Conservation (phyloP, 768 basidiomycete species). For the Suillus brevipes region DNA sequence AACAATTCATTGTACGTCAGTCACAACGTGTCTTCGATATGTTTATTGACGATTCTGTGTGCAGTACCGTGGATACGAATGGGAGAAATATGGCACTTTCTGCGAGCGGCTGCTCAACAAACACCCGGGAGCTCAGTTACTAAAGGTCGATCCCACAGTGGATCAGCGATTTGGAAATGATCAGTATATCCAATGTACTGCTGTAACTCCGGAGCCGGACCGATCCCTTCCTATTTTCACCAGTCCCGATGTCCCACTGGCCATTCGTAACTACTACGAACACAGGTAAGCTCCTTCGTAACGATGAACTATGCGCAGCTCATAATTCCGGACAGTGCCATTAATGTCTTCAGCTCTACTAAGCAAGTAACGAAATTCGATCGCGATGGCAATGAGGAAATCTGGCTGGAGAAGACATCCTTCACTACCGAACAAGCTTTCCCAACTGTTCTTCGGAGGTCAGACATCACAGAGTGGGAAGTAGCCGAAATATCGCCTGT, state of each 20-base stretch:
- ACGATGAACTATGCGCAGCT: not conserved
- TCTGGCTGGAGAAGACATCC: slow-evolving; percentile 88
- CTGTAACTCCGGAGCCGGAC: slow-evolving; percentile 85
- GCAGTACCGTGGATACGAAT: slow-evolving; percentile 91
- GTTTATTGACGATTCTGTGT: slow-evolving; percentile 6
- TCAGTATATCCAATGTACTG: slow-evolving; percentile 87
- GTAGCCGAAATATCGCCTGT: slow-evolving; percentile 82
- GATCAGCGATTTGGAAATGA: slow-evolving; percentile 78
- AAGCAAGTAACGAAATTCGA: slow-evolving; percentile 65
- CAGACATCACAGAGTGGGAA: slow-evolving; percentile 74
- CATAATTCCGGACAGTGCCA: slow-evolving; percentile 52
- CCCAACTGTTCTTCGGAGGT: slow-evolving; percentile 88
- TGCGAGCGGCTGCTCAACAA: slow-evolving; percentile 92
- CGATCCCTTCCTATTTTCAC: slow-evolving; percentile 74
- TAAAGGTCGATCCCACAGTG: slow-evolving; percentile 77
- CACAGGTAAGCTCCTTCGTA: slow-evolving; percentile 54
- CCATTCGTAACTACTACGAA: slow-evolving; percentile 85
- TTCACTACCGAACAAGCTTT: slow-evolving; percentile 86
- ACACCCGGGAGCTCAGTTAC: slow-evolving; percentile 79
- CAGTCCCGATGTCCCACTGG: slow-evolving; percentile 77
- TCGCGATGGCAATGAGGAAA: slow-evolving; percentile 67
- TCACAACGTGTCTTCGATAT: not conserved
- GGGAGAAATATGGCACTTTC: slow-evolving; percentile 90
- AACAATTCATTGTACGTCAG: slow-evolving; percentile 82
- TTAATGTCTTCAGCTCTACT: slow-evolving; percentile 79